Evolutionary conservation across 2,329 filamentous ascomycete species (phyloP).

Genomic region (Atkinsonella hypoxylon): DNA sequence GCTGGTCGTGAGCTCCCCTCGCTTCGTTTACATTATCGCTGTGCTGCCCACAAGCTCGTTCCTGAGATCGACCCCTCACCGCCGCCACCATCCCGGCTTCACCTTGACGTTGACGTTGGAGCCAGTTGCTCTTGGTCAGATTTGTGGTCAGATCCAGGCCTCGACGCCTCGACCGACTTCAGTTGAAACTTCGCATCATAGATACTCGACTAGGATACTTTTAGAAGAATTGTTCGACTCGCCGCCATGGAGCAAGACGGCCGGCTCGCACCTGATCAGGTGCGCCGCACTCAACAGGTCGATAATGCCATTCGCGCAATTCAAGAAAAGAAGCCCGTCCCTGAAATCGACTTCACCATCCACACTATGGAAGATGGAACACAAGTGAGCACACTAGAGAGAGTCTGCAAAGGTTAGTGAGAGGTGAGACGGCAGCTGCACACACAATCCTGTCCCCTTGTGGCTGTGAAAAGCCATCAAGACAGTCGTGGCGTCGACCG

Average conservation of each 20-base stretch:
- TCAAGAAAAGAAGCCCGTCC: conserved; percentile 85
- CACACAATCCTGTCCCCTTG: not conserved
- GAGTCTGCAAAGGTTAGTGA: conserved; percentile 89
- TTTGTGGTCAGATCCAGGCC: conserved; percentile 6
- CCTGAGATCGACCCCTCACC: conserved; percentile 3
- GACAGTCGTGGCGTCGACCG: not conserved
- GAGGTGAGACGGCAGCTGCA: not conserved
- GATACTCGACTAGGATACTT: not conserved
- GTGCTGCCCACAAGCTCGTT: not conserved
- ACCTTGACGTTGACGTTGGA: conserved; percentile 14
- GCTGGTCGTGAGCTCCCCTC: conserved; percentile 8
- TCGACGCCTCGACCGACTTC: not conserved
- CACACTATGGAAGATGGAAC: conserved; percentile 97
- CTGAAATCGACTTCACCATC: conserved; percentile 96
- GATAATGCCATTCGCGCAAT: conserved; percentile 90
- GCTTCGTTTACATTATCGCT: not conserved
- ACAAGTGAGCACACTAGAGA: conserved; percentile 88
- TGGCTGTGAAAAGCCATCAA: not conserved
- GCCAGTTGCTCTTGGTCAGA: conserved; percentile 7
- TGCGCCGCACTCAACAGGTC: conserved; percentile 49
- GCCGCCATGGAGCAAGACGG: conserved; percentile 36
- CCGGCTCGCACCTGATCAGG: conserved; percentile 25
- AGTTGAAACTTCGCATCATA: not conserved
- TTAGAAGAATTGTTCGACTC: not conserved
- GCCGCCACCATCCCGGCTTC: conserved; percentile 12